phyloP scores from a whole-genome alignment of 1,284 basidiomycete species.

The Stereum hirsutum region DNA sequence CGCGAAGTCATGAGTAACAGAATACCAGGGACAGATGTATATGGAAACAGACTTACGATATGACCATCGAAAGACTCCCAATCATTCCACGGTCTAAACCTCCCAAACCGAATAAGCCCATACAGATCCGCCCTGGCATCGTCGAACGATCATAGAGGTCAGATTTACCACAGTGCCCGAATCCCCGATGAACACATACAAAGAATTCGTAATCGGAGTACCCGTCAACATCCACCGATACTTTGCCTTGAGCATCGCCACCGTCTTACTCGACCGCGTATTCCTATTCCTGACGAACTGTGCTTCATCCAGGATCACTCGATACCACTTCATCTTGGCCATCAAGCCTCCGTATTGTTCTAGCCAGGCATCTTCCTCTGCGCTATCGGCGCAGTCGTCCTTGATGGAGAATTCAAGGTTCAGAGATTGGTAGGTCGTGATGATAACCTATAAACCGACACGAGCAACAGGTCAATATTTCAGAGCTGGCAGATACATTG shows the following conservation, averaged over 20 bases:
- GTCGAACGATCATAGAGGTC: background rate
- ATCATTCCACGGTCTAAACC: constrained; percentile 61
- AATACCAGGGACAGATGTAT: background rate
- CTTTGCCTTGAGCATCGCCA: constrained; percentile 47
- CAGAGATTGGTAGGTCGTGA: constrained; percentile 63
- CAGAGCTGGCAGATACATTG: too few species aligned
- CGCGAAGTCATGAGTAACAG: too few species aligned
- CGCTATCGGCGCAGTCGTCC: constrained; percentile 26
- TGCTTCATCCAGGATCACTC: constrained; percentile 60
- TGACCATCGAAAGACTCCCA: constrained; percentile 51
- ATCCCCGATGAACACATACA: constrained; percentile 27
- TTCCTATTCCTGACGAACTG: constrained; percentile 62
- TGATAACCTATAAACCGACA: too few species aligned
- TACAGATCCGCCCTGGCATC: constrained; percentile 54
- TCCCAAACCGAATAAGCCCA: constrained; percentile 56
- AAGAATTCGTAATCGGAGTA: constrained; percentile 60
- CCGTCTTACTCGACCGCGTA: constrained; percentile 46
- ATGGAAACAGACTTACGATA: constrained; percentile 30
- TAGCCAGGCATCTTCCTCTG: constrained; percentile 39
- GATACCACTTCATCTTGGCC: constrained; percentile 46
- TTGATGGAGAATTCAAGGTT: constrained; percentile 39
- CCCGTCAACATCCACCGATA: constrained; percentile 69
- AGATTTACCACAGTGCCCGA: too few species aligned
- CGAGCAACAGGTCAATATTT: too few species aligned
- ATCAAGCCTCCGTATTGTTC: constrained; percentile 44